These are phyloP conservation scores for Scenedesmus sp. DNA, from an alignment of 163 green algal genomes.

Conservation along the genomic window DNA sequence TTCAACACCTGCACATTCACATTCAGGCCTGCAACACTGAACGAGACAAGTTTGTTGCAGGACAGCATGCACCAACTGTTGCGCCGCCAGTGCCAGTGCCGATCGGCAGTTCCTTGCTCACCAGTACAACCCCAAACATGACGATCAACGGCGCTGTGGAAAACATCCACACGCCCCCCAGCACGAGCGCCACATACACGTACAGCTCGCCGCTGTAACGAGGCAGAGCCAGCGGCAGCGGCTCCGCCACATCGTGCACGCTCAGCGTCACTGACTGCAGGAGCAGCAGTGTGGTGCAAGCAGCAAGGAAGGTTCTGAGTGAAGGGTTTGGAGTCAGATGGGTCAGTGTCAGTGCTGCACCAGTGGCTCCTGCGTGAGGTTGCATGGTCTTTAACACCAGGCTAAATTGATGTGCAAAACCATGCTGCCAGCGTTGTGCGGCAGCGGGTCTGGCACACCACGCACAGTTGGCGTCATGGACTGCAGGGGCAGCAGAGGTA, in stretches of 20 bases:
- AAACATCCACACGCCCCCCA: slow-evolving; percentile 50
- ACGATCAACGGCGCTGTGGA: slow-evolving; percentile 35
- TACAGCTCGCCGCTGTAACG: slow-evolving; percentile 24
- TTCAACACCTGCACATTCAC: no score
- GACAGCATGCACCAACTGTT: neutral
- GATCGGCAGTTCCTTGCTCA: neutral
- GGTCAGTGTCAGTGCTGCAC: no score
- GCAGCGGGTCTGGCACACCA: slow-evolving; percentile 37
- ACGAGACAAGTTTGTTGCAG: no score
- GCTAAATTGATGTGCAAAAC: no score
- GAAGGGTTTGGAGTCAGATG: no score
- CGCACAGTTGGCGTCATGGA: neutral
- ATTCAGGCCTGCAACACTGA: no score
- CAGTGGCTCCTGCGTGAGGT: no score
- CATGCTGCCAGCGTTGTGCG: no score
- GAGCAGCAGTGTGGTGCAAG: neutral
- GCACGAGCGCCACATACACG: slow-evolving; percentile 34
- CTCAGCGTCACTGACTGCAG: slow-evolving; percentile 18
- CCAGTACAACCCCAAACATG: slow-evolving; percentile 10
- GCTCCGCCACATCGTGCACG: slow-evolving; percentile 42
- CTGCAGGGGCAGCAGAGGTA: neutral
- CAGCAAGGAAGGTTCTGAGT: no score
- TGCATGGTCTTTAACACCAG: no score
- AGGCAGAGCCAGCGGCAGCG: slow-evolving; percentile 40
- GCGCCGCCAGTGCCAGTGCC: neutral